These are phyloP conservation scores for Hirsutella rhossiliensis DNA, from an alignment of 2,329 filamentous ascomycete genomes.

Conservation along the genomic window DNA sequence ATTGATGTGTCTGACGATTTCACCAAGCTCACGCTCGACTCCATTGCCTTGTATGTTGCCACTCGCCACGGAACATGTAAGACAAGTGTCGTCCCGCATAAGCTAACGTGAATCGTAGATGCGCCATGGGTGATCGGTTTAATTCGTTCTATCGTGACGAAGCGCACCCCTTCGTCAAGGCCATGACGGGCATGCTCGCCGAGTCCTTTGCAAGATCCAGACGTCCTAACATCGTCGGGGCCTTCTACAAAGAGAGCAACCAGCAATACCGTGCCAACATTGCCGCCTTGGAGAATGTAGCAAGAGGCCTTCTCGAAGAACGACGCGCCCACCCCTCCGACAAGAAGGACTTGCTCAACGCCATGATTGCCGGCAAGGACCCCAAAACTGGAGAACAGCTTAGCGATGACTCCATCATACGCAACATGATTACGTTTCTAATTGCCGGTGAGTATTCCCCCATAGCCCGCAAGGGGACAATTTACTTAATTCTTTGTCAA, in stretches of 20 bases:
- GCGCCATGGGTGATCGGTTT: constrained; percentile 59
- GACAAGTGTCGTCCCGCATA: no score
- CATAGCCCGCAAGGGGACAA: no score
- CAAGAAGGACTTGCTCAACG: constrained; percentile 55
- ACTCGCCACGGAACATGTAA: no score
- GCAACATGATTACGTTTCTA: constrained; percentile 66
- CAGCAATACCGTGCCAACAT: constrained; percentile 43
- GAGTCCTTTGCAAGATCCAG: constrained; percentile 25
- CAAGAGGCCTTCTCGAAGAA: constrained; percentile 45
- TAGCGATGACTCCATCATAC: constrained; percentile 47
- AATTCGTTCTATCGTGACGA: constrained; percentile 61
- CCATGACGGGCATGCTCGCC: constrained; percentile 52
- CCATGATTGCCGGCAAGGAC: constrained; percentile 58
- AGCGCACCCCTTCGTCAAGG: constrained; percentile 56
- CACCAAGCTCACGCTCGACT: constrained; percentile 61
- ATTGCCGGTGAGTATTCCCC: no score
- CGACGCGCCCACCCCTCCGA: constrained; percentile 41
- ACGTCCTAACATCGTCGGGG: constrained; percentile 21
- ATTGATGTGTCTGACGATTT: constrained; percentile 56
- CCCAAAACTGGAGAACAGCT: constrained; percentile 55
- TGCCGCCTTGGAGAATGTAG: constrained; percentile 38
- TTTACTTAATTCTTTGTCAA: no score
- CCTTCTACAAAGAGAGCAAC: constrained; percentile 36
- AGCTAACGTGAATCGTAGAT: no score
- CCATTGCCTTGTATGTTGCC: constrained; percentile 56